Conservation (phyloP, 108 stramenopile genomes). For the Aurantiochytrium sp. region DNA sequence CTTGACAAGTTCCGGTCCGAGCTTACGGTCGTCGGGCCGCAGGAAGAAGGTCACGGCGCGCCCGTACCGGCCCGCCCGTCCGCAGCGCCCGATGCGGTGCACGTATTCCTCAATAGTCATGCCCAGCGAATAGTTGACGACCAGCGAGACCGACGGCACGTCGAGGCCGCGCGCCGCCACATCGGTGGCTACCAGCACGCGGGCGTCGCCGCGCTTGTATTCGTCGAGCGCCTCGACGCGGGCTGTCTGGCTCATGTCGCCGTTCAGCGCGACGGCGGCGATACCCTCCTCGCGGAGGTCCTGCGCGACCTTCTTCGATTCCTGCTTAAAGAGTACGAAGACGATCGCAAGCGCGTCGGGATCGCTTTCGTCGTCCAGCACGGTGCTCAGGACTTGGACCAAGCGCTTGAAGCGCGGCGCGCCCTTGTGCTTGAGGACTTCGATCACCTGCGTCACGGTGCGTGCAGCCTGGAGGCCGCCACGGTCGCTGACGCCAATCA, state of each 20-base stretch:
- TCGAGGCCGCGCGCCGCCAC: conserved; percentile 95
- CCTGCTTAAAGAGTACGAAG: conserved; percentile 91
- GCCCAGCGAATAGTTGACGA: conserved; percentile 96
- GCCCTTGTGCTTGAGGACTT: background rate
- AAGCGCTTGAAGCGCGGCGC: background rate
- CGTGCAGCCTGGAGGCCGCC: background rate
- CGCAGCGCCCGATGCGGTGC: conserved; percentile 77
- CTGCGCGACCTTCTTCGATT: conserved; percentile 82
- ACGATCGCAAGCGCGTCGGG: conserved; percentile 71
- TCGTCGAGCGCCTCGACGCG: conserved; percentile 87
- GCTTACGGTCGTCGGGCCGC: conserved; percentile 50
- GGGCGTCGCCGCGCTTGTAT: conserved; percentile 78
- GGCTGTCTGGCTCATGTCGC: conserved; percentile 91
- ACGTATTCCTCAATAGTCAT: conserved; percentile 46
- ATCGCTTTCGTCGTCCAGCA: conserved; percentile 70
- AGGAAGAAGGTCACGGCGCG: conserved; percentile 54
- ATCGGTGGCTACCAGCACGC: conserved; percentile 94
- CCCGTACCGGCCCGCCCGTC: conserved; percentile 49
- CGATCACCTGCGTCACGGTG: background rate
- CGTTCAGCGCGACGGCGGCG: conserved; percentile 90
- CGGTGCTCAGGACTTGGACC: conserved; percentile 74
- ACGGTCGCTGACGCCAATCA: background rate
- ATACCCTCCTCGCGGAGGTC: conserved; percentile 79
- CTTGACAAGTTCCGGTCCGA: conserved; percentile 82
- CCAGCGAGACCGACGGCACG: conserved; percentile 92